A percentile compares a stretch with the other conserved stretches of the same genome.
Conservation (phyloP, 495 filamentous ascomycete genomes). For the Aspergillus nidulans region DNA sequence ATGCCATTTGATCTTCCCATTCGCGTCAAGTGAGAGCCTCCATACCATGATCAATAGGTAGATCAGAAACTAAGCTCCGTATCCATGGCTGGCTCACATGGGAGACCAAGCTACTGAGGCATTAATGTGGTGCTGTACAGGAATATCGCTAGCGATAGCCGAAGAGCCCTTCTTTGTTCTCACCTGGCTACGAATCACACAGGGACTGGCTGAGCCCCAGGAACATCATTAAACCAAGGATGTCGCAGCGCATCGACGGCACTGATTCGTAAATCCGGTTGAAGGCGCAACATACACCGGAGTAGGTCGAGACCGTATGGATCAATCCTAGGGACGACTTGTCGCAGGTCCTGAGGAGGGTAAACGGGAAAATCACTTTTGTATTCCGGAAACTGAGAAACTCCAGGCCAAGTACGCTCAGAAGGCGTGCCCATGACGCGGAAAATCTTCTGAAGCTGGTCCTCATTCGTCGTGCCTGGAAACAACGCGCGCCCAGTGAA, state of each 20-base stretch:
- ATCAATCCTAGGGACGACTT: constrained; percentile 85
- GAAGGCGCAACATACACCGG: constrained; percentile 79
- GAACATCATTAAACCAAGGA: constrained; percentile 72
- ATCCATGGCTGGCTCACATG: no score
- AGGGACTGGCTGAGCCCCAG: constrained; percentile 1
- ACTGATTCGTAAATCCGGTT: constrained; percentile 84
- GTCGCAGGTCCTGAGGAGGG: constrained; percentile 79
- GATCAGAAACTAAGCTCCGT: no score
- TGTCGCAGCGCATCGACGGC: constrained; percentile 79
- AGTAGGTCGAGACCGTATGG: constrained; percentile 77
- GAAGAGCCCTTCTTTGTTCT: background rate
- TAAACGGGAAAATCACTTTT: constrained; percentile 88
- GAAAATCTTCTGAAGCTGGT: constrained; percentile 92
- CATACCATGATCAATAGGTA: no score
- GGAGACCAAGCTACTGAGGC: no score
- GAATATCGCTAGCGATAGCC: no score
- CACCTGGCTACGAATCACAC: background rate
- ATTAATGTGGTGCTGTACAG: no score
- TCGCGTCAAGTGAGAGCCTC: no score
- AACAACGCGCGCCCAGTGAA: constrained; percentile 89
- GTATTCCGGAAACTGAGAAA: constrained; percentile 87
- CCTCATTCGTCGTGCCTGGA: constrained; percentile 92
- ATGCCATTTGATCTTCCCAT: no score
- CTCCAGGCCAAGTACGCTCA: constrained; percentile 86
- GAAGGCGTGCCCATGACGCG: constrained; percentile 93